These are phyloP conservation scores for Endothia cerciana DNA, from an alignment of 2,329 filamentous ascomycete species.

Conservation along the genomic window DNA sequence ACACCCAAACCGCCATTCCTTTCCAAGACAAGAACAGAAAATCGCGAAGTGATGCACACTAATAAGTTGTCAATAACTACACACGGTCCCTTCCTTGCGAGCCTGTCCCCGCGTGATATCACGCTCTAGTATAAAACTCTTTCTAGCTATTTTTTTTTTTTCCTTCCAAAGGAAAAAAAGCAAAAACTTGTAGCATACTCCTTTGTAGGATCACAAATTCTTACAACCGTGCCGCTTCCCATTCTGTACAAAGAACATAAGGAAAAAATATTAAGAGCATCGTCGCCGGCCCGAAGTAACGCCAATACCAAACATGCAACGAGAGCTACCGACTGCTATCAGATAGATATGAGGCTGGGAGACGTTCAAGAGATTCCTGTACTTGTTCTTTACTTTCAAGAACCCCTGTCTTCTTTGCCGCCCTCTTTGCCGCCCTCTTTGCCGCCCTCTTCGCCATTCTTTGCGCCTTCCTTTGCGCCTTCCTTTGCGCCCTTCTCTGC, in stretches of 20 bases:
- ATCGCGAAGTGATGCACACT: neutral
- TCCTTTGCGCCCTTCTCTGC: conserved; percentile 46
- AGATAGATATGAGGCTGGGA: neutral
- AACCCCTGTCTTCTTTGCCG: neutral
- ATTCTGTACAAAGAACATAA: no score
- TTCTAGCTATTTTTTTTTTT: no score
- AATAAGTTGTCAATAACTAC: neutral
- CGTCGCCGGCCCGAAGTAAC: neutral
- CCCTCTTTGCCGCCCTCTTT: no score
- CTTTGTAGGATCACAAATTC: no score
- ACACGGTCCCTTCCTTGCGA: neutral
- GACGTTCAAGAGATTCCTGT: neutral
- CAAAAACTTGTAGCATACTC: no score
- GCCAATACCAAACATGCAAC: neutral
- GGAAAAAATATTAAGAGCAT: neutral
- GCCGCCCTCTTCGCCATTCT: neutral
- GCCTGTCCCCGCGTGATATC: neutral
- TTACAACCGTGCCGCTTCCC: no score
- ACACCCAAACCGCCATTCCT: neutral
- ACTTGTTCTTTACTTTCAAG: neutral
- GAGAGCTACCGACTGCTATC: neutral
- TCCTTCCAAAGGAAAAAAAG: no score
- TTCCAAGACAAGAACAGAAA: no score
- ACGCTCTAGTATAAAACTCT: no score
- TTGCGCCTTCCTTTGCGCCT: conserved; percentile 23